Evolutionary conservation across 257 asterid species (phyloP), one percentile per base, ranked within the genome.

Genomic region (Plantago elongata): DNA sequence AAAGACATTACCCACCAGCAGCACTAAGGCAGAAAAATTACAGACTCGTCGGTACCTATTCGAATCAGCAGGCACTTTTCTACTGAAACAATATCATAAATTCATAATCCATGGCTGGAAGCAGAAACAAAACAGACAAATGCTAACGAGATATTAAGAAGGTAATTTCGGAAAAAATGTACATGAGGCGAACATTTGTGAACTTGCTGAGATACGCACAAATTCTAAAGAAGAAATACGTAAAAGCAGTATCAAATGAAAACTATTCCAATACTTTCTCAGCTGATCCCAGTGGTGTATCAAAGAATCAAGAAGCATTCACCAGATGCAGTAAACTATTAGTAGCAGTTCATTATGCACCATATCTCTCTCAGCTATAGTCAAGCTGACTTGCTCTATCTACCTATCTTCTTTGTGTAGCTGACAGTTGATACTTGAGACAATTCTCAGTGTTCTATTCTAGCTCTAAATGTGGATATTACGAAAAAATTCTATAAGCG

Each of bases 391-490:
- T 52, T 52, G 58, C 38, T 17, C 40, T 22, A 52, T 37, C 58
- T 52, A 52, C 30, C 40, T 37, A 52, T 22, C 38, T 51, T 51
- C 34, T 30, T 22, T 30, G 30, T 60, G 64, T 58, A 56, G 60
- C 42, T 16, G 14, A 49, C 37, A 5, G 30, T n/a, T 58, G 9
- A 65, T n/a, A n/a, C n/a, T n/a, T 58, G 57, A 66, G 7, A 30
- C 64, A 22, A 22, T 22, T 22, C 27, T 22, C 2, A 1, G 27
- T 22, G 27, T 58, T 17, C 34, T 40, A 42, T 11, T 64, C 69
- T 12, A 16, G n/a, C 12, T 59, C 42, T 15, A 44, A 59, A 43
- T 17, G 11, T 14, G 51, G 45, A 59, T 18, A 59, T 10, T 11
- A 30, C 11, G 22, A 51, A 51, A 11, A 17, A 16, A 17, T 16